Evolutionary conservation across 352 stramenopile species (phyloP).

Genomic region (Phytophthora podocarpi): DNA sequence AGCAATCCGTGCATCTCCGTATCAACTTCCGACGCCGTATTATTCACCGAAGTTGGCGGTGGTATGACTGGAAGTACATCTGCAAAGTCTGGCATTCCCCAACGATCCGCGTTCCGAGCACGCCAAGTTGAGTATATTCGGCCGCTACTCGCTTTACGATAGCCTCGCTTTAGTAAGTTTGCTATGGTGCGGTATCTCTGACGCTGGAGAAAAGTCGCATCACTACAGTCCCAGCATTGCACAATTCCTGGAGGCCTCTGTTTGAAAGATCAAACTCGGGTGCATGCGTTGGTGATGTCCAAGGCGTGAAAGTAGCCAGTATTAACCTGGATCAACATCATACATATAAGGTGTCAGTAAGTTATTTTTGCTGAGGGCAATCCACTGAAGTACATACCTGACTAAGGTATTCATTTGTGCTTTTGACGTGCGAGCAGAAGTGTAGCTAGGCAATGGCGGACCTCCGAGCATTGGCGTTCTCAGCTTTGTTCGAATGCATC

Average conservation of each 20-base stretch:
- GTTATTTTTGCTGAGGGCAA: too few relatives aligned
- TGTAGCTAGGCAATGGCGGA: background rate
- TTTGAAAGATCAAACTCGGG: background rate
- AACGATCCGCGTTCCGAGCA: background rate
- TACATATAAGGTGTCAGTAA: background rate
- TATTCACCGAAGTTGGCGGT: background rate
- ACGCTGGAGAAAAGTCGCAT: background rate
- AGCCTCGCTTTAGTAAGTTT: background rate
- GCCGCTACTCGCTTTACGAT: background rate
- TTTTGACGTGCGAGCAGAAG: background rate
- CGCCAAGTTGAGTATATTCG: background rate
- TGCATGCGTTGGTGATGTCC: background rate
- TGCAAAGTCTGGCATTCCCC: background rate
- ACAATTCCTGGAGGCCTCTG: background rate
- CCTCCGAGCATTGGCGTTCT: background rate
- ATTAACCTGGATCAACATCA: background rate
- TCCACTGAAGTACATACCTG: background rate
- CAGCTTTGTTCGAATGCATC: slow-evolving; percentile 1
- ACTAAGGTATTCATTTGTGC: background rate
- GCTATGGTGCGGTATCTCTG: background rate
- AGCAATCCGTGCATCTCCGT: background rate
- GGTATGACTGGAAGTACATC: background rate
- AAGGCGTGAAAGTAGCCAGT: background rate
- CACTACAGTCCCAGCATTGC: background rate
- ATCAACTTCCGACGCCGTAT: background rate